A percentile compares a stretch with the other conserved stretches of the same genome.
Evolutionary conservation across 495 filamentous ascomycete species (phyloP).

Genomic region (Annulohypoxylon stygium): DNA sequence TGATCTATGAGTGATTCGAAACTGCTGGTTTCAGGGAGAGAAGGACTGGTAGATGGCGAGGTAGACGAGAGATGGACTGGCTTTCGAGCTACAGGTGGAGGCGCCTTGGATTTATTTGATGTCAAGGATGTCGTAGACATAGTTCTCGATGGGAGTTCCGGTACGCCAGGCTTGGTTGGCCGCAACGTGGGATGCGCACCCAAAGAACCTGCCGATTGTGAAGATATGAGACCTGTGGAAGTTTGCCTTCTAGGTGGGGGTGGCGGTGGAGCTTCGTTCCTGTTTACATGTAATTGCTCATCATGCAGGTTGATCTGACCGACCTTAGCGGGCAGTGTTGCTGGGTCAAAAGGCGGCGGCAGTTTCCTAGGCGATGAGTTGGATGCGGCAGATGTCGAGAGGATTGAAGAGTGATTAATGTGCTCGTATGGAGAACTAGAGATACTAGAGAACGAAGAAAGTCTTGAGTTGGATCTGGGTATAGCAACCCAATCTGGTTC

Average conservation of each 20-base stretch:
- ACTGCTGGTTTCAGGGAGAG: conserved; percentile 31
- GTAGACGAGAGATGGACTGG: conserved; percentile 62
- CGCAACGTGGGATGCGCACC: conserved; percentile 16
- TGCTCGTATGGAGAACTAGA: conserved; percentile 63
- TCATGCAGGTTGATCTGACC: conserved; percentile 55
- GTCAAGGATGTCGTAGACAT: conserved; percentile 50
- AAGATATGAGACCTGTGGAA: conserved; percentile 40
- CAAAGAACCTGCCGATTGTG: conserved; percentile 29
- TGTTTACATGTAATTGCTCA: conserved; percentile 46
- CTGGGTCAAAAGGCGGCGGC: conserved; percentile 67
- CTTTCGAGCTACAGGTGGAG: conserved; percentile 68
- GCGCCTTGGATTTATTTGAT: conserved; percentile 56
- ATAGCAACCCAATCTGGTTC: conserved; percentile 85
- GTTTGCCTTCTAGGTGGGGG: conserved; percentile 63
- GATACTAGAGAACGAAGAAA: conserved; percentile 59
- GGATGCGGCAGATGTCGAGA: conserved; percentile 57
- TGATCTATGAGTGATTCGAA: conserved; percentile 25
- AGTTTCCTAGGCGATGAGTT: conserved; percentile 61
- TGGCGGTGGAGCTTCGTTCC: conserved; percentile 58
- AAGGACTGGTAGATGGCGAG: conserved; percentile 53
- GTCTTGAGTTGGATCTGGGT: conserved; percentile 60
- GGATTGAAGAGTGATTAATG: conserved; percentile 60
- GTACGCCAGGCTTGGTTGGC: conserved; percentile 11
- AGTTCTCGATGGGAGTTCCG: conserved; percentile 35
- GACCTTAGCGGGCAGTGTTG: conserved; percentile 56